Evolutionary conservation across 257 asterid genomes (phyloP), one percentile per base, ranked within the genome.

Genomic region (Nicotiana tomentosiformis): DNA sequence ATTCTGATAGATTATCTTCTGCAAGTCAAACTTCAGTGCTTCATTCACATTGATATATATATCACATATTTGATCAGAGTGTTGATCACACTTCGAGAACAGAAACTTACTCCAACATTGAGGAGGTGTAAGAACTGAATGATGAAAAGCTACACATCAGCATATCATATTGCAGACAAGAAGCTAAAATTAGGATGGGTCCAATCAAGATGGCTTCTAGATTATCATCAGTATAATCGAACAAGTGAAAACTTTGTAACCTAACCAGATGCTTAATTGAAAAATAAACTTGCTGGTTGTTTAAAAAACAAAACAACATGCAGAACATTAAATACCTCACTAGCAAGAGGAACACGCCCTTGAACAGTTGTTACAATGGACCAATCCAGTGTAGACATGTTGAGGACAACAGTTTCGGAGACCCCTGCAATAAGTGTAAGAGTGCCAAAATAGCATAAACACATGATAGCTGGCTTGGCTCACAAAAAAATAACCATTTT

Each of bases 381-480:
- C 99, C 99, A 96, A 68, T 78, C 90, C 84, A 93, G 86, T 72
- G 99, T 90, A 61, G 99, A 93, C 99, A 96, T 96, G 91, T 94
- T 96, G 84, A 96, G 98, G 78, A 90, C 95, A 82, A 93, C 92
- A 78, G 98, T 94, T 86, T 92, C 98, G 35, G 97, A 92, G 84
- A 87, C 98, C 85, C 99, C 99, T 96, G 95, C 86, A 91, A 51
- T 51, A 76, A 49, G 43, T 49, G 29, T 57, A 76, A 76, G 43
- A 49, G 60, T 74, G 43, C 62, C 5, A 26, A 51, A 76, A 26
- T 51, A 74, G 58, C 26, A 26, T 49, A 49, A 76, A 76, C 53
- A 76, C 15, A 15, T 15, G 64, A 76, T 23, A 46, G 29, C 7
- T 29, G 64, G 43, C 32, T 61, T 49, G 43, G 80, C 53, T 51